A percentile compares a stretch with the other conserved stretches of the same genome.
These are phyloP conservation scores for Citrullus mucosospermus DNA, from an alignment of 306 rosid species.

Conservation along the genomic window DNA sequence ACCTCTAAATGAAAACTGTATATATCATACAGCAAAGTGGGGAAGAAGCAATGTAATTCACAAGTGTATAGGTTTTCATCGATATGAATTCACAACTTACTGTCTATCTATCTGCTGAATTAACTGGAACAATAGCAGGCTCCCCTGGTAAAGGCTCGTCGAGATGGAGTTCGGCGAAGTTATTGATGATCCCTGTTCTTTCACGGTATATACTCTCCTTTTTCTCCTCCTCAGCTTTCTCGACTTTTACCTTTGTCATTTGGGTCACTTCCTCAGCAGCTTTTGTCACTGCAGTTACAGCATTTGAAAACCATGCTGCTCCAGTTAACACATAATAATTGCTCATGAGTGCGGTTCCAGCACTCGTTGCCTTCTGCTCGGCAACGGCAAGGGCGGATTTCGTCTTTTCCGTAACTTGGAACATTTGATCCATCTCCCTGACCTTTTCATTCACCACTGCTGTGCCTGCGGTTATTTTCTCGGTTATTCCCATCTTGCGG, in stretches of 20 bases:
- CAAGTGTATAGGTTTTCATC: conserved; percentile 2
- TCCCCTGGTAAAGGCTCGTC: conserved; percentile 29
- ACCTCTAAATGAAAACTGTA: background rate
- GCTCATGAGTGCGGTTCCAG: conserved; percentile 58
- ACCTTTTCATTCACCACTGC: conserved; percentile 44
- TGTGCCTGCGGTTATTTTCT: conserved; percentile 47
- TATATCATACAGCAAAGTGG: conserved; percentile 10
- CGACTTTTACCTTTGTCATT: conserved; percentile 58
- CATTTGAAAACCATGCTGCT: conserved; percentile 52
- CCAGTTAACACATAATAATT: conserved; percentile 42
- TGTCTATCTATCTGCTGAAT: conserved; percentile 24
- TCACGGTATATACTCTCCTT: conserved; percentile 23
- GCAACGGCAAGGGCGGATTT: conserved; percentile 47
- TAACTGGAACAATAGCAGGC: conserved; percentile 46
- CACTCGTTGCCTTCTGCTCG: conserved; percentile 67
- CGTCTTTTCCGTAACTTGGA: conserved; percentile 50
- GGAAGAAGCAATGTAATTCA: conserved; percentile 1
- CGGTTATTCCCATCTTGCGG: conserved; percentile 44
- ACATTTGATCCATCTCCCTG: conserved; percentile 49
- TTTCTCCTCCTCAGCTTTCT: conserved; percentile 44
- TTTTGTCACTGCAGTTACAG: conserved; percentile 40
- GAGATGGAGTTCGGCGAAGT: conserved; percentile 30
- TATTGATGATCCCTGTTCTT: conserved; percentile 23
- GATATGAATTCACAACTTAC: conserved; percentile 13
- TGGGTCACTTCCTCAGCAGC: conserved; percentile 51